Evolutionary conservation across 1,284 basidiomycete genomes (phyloP), one percentile per base, ranked within the genome.

Genomic region (Coniferiporia sulphurascens): DNA sequence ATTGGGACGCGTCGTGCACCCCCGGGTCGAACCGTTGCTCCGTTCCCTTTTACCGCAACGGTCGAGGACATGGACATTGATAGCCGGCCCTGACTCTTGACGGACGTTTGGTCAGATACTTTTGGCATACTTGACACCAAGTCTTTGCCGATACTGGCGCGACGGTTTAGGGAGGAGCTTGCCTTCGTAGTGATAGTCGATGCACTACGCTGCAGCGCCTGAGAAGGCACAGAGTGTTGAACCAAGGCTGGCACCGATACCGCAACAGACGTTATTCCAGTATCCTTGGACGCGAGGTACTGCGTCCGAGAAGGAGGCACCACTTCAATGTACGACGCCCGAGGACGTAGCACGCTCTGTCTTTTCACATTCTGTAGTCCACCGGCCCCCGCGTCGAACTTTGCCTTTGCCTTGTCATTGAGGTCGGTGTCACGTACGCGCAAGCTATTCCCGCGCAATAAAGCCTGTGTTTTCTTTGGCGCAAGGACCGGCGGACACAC

Each of bases 1-100:
- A 61, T 41, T 9, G 60, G 60, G 9, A 57, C 60, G 19, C 60
- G 55, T 10, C 60, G 48, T 27, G 60, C 60, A 13, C 60, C 60
- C 4, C 60, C 55, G 3, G 22, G 19, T 43, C 13, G 52, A 43
- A n/a, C 27, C 58, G 36, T 13, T 34, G 36, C 44, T 57, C 17
- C 32, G 21, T 19, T 46, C 17, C 19, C 45, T 17, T 59, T 59
- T n/a, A n/a, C 45, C 32, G 48, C 13, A 6, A 48, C 36, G n/a
- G 41, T 59, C 13, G 51, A 12, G 12, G 52, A 43, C 8, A 17
- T 35, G 19, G 53, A 55, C 32, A 44, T 22, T 2, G 58, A 59
- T n/a, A 54, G 52, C 15, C 58, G 52, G 10, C 45, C 48, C 7
- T 35, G n/a, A 50, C 34, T 36, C 43, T 38, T 22, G 21, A 19